Base-by-base conservation (phyloP, 169 alveolate species). In the Eimeria zaria region DNA sequence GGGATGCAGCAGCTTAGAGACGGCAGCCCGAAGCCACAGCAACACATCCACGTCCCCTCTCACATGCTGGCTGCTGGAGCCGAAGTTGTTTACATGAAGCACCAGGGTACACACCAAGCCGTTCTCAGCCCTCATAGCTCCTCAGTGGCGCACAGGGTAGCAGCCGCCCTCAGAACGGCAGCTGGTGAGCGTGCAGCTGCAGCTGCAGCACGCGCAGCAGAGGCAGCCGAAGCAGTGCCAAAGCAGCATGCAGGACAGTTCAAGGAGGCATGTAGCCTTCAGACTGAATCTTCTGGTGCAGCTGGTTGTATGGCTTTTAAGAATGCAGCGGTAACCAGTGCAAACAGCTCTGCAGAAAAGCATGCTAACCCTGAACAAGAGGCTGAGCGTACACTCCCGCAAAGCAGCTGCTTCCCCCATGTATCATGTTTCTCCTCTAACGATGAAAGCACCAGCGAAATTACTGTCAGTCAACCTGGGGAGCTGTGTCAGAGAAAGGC, bases 141-240 rank as follows among this genome's bases (percentile, higher is more conserved):
- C 83, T 62, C 94, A 64, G 94, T 87, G 69, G 94, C 94, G 33
- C 94, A 87, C 94, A 48, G 83, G 24, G 94, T 87, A 30, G 94
- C 94, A 39, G 84, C 94, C 64, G 94, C 94, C 44, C 94, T 87
- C 81, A 87, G 94, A 87, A 69, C 67, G 27, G 94, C 94, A 16
- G 94, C 94, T 64, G 94, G 94, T 3, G 94, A 87, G 44, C 94
- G 94, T 87, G 94, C 94, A 4, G 94, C 94, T 44, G 94, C 94
- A 41, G 94, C 94, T 41, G 94, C 94, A 87, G 94, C 94, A 41
- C 69, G 64, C 30, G 94, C 83, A 41, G 83, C 64, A n/a, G 83
- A 87, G 60, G 94, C 84, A 48, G 64, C 81, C 83, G 64, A 87
- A 44, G 53, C 80, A 64, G 48, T 60, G 60, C 94, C 80, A 33